Evolutionary conservation across 306 rosid species (phyloP).

Genomic region (Castanea sativa): DNA sequence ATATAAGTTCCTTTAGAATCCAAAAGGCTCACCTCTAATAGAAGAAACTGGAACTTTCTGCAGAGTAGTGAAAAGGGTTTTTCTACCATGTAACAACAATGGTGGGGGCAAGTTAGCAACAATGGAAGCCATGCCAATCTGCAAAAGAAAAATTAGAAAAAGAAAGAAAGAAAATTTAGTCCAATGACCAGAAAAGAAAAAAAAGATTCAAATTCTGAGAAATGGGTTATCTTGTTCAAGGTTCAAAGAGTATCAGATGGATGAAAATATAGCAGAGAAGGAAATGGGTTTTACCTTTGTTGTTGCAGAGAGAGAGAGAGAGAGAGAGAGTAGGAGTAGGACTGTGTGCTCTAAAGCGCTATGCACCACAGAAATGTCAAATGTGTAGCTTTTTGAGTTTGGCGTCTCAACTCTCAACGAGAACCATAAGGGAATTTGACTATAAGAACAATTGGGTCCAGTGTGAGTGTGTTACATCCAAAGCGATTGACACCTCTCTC

Average conservation of each 20-base stretch:
- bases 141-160: neutral
- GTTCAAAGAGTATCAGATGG: neutral
- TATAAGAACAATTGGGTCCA: neutral
- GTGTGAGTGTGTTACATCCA: neutral
- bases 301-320: neutral
- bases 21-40: constrained; percentile 26
- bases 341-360: constrained; percentile 1
- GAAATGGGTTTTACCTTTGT: neutral
- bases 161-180: neutral
- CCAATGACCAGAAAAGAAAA: neutral
- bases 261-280: constrained; percentile 14
- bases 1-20: neutral
- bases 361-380: constrained; percentile 35
- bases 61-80: constrained; percentile 20
- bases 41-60: constrained; percentile 37
- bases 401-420: too few species aligned
- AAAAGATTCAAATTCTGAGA: neutral
- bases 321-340: constrained; percentile 2
- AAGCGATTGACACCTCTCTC: too few species aligned
- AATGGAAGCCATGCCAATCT: constrained; percentile 62
- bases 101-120: constrained; percentile 56
- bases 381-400: neutral
- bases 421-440: neutral
- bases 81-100: constrained; percentile 45
- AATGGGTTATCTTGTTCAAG: neutral